A percentile compares a stretch with the other conserved stretches of the same genome.
Evolutionary conservation across 83 land plant species (phyloP).

Genomic region (Isoetes engelmannii): DNA sequence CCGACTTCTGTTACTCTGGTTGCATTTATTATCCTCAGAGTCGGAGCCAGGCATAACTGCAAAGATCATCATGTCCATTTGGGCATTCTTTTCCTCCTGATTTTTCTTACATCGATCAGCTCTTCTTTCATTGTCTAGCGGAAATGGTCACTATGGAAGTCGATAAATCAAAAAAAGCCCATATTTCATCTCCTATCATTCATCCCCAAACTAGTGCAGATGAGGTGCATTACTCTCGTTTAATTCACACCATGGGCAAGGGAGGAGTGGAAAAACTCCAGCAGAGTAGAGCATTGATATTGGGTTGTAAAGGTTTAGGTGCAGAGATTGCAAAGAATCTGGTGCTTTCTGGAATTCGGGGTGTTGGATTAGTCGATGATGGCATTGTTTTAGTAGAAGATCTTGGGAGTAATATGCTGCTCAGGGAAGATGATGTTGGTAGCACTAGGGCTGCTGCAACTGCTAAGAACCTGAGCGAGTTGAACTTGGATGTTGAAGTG

Average conservation of each 20-base stretch:
- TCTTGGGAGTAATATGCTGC: conserved; percentile 36
- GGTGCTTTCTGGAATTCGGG: conserved; percentile 31
- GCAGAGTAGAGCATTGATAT: conserved; percentile 31
- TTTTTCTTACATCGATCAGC: no score
- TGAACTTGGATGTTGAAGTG: conserved; percentile 20
- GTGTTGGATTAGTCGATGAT: conserved; percentile 42
- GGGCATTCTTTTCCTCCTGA: no score
- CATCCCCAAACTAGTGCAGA: conserved; percentile 13
- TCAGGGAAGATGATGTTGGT: conserved; percentile 40
- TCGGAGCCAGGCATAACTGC: no score
- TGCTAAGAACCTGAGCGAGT: conserved; percentile 27
- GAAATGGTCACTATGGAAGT: conserved; percentile 49
- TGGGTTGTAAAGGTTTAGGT: conserved; percentile 43
- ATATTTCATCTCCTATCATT: conserved; percentile 1
- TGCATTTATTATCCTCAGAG: no score
- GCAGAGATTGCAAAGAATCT: conserved; percentile 53
- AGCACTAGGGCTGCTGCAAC: conserved; percentile 32
- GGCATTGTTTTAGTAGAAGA: conserved; percentile 29
- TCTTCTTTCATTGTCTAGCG: not conserved
- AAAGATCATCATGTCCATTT: no score
- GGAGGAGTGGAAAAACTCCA: conserved; percentile 27
- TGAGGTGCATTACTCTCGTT: conserved; percentile 41
- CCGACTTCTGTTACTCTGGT: no score
- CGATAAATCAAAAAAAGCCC: conserved; percentile 22
- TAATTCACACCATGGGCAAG: conserved; percentile 38